phyloP scores from a whole-genome alignment of 176 grass and related monocot species.

The Dendrocalamus sinicus region DNA sequence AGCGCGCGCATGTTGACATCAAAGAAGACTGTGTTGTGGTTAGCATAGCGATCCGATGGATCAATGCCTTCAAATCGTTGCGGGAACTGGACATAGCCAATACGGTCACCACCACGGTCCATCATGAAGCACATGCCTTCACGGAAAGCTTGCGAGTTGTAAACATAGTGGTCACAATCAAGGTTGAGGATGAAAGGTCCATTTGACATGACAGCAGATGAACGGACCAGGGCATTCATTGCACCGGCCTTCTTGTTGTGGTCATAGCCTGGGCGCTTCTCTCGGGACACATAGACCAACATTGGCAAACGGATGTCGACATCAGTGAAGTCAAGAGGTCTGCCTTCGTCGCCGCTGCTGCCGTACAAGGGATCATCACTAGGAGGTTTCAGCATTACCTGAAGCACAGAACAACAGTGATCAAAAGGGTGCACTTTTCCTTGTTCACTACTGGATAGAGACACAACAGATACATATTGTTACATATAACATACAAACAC shows the following conservation, averaged over 20 bases:
- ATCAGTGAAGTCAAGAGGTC: slow-evolving; percentile 80
- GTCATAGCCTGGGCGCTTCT: slow-evolving; percentile 97
- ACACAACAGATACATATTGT: background rate
- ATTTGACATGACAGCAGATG: slow-evolving; percentile 97
- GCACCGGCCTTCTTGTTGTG: slow-evolving; percentile 99
- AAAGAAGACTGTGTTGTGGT: slow-evolving; percentile 99
- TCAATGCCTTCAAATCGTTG: slow-evolving; percentile 99
- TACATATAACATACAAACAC: background rate
- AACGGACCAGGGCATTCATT: slow-evolving; percentile 94
- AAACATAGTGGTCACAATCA: slow-evolving; percentile 96
- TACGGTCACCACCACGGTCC: slow-evolving; percentile 92
- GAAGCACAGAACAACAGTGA: background rate
- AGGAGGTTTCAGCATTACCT: slow-evolving; percentile 98
- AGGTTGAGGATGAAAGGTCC: slow-evolving; percentile 99
- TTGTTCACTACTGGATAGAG: background rate
- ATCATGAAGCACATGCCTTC: slow-evolving; percentile 99
- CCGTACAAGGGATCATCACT: slow-evolving; percentile 83
- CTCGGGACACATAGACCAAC: slow-evolving; percentile 92
- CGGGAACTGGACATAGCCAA: slow-evolving; percentile 95
- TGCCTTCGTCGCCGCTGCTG: slow-evolving; percentile 55
- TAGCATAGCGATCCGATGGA: slow-evolving; percentile 95
- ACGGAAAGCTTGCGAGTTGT: slow-evolving; percentile 92
- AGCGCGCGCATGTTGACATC: slow-evolving; percentile 93
- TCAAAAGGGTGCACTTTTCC: background rate
- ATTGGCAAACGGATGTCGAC: slow-evolving; percentile 87